Evolutionary conservation across 768 basidiomycete species (phyloP), one percentile per base, ranked within the genome.

Genomic region (Leucocoprinus sp.): DNA sequence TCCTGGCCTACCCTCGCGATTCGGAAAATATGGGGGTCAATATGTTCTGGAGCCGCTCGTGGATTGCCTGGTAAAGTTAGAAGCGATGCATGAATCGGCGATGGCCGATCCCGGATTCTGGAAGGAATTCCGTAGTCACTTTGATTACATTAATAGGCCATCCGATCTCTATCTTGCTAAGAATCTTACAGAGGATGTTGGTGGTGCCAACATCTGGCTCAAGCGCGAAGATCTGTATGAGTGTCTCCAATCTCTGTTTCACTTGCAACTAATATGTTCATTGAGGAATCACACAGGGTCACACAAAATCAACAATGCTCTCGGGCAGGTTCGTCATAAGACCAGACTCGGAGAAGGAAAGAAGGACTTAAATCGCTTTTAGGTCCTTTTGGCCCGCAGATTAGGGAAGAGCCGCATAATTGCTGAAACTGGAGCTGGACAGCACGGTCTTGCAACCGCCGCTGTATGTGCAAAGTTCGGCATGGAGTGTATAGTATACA

Each of bases 261-360:
- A 21, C 5, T 22, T 37, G 41, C 24, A 29, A 45, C 38, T 54
- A 50, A 47, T 40, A 37, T 23, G 43, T 45, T 34, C 14, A 31
- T 34, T 14, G 48, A 90, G 87, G 49, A 99, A 99, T 61, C 95
- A 98, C 60, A 98, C 96, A 0, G 96, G 96, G 12, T 97, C 93
- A 8, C 96, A 99, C 66, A 99, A 98, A 65, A 98, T 99, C 59
- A 98, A 98, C 67, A 99, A 99, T 61, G 95, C 95, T 18, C 84
- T 99, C 49, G 96, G 96, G 27, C 93, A 95, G 74, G 85, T 81
- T 55, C 51, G 69, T 57, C 22, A n/a, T n/a, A n/a, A n/a, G n/a
- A 17, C 9, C 18, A 14, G 14, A 19, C 33, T 41, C 18, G 3
- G 17, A 5, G 12, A 22, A 6, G 12, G 12, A 33, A n/a, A n/a